Conservation (phyloP, 371 early-diverging fungal genomes). For the Rhizopus arrhizus region DNA sequence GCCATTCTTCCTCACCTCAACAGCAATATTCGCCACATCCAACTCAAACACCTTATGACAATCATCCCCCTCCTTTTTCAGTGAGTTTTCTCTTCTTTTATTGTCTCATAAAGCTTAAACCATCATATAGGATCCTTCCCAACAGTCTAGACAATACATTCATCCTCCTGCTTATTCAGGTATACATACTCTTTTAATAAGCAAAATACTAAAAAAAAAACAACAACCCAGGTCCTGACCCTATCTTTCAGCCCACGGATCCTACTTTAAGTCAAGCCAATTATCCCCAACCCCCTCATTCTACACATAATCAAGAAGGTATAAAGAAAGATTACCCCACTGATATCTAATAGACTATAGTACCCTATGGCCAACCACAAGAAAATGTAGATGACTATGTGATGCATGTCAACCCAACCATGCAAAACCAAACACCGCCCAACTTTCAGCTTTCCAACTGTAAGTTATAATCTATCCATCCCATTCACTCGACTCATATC, state of each 20-base stretch:
- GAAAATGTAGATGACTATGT: conserved; percentile 17
- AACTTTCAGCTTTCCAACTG: conserved; percentile 72
- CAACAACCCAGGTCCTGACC: conserved; percentile 16
- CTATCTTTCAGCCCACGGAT: conserved; percentile 23
- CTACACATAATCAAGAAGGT: not conserved
- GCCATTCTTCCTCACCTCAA: not conserved
- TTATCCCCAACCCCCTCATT: conserved; percentile 26
- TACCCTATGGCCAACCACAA: conserved; percentile 26
- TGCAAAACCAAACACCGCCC: conserved; percentile 30
- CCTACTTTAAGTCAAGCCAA: conserved; percentile 28
- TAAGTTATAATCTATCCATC: conserved; percentile 39
- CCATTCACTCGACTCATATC: conserved; percentile 14
- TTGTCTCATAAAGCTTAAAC: conserved; percentile 14
- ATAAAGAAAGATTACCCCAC: not conserved
- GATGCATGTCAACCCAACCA: conserved; percentile 41
- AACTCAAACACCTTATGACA: conserved; percentile 6
- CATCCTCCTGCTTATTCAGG: conserved; percentile 16
- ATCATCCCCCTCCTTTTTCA: conserved; percentile 5
- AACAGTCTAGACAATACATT: no score
- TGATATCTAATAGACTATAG: conserved; percentile 1
- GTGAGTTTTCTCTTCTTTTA: not conserved
- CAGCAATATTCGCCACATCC: conserved; percentile 13
- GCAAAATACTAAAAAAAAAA: not conserved
- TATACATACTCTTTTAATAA: not conserved
- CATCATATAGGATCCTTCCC: conserved; percentile 2